Percentiles rank a stretch among this genome's conserved stretches.
Conservation (phyloP, 2,329 filamentous ascomycete species). For the Cladophialophora chaetospira region DNA sequence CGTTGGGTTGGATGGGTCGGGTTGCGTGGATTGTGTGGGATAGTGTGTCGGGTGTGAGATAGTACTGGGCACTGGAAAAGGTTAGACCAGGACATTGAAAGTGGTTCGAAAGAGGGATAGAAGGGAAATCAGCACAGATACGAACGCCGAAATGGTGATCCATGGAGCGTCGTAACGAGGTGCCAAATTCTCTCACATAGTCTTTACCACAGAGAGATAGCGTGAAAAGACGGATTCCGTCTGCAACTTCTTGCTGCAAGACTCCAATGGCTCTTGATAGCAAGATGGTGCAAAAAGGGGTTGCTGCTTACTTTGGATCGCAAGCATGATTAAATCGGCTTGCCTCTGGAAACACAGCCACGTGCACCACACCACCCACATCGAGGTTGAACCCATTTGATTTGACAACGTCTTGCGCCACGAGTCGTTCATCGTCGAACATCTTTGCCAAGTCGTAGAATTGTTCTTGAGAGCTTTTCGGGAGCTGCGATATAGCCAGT, state of each 20-base stretch:
- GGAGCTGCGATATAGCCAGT: constrained; percentile 21
- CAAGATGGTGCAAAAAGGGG: not conserved
- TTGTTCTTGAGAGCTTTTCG: constrained; percentile 8
- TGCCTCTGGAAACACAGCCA: constrained; percentile 27
- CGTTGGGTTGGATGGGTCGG: constrained; percentile 76
- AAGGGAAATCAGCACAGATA: not conserved
- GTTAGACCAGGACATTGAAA: constrained; percentile 1
- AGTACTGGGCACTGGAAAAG: constrained; percentile 22
- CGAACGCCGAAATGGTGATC: no score
- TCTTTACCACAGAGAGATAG: no score
- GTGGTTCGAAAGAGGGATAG: not conserved
- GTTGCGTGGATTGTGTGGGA: constrained; percentile 36
- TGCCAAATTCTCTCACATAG: no score
- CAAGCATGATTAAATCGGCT: constrained; percentile 28
- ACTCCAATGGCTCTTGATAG: no score
- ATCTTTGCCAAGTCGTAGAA: constrained; percentile 20
- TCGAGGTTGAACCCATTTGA: constrained; percentile 29
- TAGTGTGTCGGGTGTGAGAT: constrained; percentile 15
- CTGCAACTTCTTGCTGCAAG: no score
- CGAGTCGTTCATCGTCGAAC: constrained; percentile 16
- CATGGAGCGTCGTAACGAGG: no score
- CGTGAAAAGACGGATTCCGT: no score
- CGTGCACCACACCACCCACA: constrained; percentile 22
- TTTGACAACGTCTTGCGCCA: constrained; percentile 27
- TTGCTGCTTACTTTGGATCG: constrained; percentile 24